These are phyloP conservation scores for Candida jianshihensis DNA, from an alignment of 805 yeast genomes.

Conservation along the genomic window DNA sequence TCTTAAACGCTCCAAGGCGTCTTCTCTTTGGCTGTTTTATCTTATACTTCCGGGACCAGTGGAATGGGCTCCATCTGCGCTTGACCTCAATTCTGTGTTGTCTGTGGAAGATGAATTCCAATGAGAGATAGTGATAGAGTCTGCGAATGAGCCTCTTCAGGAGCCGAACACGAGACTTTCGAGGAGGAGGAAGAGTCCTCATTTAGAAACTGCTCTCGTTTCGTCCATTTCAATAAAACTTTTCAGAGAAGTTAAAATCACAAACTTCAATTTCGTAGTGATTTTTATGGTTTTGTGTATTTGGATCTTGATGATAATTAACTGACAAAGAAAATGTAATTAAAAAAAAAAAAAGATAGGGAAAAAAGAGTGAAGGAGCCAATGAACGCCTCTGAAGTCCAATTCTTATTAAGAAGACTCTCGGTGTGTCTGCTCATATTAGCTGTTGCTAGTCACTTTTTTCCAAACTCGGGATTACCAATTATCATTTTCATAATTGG, in stretches of 20 bases:
- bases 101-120: conserved; percentile 11
- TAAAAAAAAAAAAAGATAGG: too few species aligned
- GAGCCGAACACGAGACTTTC: conserved; percentile 17
- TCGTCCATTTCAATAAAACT: too few species aligned
- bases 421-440: conserved; percentile 25
- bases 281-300: too few species aligned
- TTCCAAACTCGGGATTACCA: conserved; percentile 22
- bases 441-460: conserved; percentile 16
- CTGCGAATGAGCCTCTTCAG: conserved; percentile 10
- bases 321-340: too few species aligned
- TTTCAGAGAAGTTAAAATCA: too few species aligned
- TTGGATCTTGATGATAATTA: too few species aligned
- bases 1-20: too few species aligned
- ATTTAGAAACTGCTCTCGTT: conserved; percentile 5
- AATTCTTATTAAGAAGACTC: conserved; percentile 15
- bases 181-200: conserved; percentile 23
- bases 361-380: too few species aligned
- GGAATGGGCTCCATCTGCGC: conserved; percentile 19
- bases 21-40: conserved; percentile 12
- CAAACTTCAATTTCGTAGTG: too few species aligned
- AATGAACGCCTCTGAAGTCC: neutral
- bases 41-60: conserved; percentile 15
- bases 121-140: conserved; percentile 12
- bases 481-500: conserved; percentile 20
- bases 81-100: conserved; percentile 8